Conservation (phyloP, 2,329 filamentous ascomycete species). For the Ustulina deusta region DNA sequence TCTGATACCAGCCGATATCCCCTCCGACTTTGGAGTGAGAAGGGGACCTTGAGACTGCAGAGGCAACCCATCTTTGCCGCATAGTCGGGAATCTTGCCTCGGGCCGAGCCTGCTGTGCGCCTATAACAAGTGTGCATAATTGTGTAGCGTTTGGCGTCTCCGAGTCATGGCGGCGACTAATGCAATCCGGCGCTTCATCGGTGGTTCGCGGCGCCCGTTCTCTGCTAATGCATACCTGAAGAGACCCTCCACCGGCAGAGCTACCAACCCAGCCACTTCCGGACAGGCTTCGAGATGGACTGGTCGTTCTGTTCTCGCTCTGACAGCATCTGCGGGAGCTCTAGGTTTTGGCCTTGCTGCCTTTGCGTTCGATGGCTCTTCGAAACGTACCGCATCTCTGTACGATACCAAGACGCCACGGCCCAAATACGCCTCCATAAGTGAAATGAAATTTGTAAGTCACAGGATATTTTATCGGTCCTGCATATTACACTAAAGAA, state of each 20-base stretch:
- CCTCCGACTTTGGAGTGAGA: background rate
- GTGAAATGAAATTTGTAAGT: slow-evolving; percentile 64
- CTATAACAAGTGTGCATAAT: slow-evolving; percentile 6
- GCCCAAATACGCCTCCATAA: slow-evolving; percentile 60
- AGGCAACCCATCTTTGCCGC: background rate
- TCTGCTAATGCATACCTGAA: slow-evolving; percentile 27
- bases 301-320: slow-evolving; percentile 48
- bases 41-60: background rate
- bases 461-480: background rate
- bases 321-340: slow-evolving; percentile 49
- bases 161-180: slow-evolving; percentile 32
- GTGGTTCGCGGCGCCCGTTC: slow-evolving; percentile 30
- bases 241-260: slow-evolving; percentile 23
- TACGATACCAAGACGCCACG: slow-evolving; percentile 47
- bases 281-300: slow-evolving; percentile 45
- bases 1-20: slow-evolving; percentile 1
- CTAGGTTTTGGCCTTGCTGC: slow-evolving; percentile 50
- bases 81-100: background rate
- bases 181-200: slow-evolving; percentile 33
- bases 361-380: slow-evolving; percentile 43
- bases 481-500: background rate
- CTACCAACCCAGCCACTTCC: slow-evolving; percentile 1
- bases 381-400: slow-evolving; percentile 44
- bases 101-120: background rate
- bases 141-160: slow-evolving; percentile 22